phyloP scores from a whole-genome alignment of 2,329 filamentous ascomycete genomes.

The Chrysoporthe deuterocubensis region DNA sequence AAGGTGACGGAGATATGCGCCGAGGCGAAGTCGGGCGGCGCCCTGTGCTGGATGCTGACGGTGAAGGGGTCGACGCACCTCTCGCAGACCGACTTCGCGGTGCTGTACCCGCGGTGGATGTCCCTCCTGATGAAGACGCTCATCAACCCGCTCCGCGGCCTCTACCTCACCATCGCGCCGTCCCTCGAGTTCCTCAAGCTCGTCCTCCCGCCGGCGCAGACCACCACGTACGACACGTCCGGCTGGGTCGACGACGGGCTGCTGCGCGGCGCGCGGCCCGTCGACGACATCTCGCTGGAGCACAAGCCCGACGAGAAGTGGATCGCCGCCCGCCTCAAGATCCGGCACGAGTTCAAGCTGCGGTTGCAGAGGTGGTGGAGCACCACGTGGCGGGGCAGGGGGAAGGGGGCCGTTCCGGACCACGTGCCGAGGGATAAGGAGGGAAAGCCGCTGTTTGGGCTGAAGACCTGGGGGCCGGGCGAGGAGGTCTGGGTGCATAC shows the following conservation, averaged over 20 bases:
- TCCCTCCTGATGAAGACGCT: constrained; percentile 64
- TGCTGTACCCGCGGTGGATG: constrained; percentile 64
- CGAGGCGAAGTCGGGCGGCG: constrained; percentile 54
- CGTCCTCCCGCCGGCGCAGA: constrained; percentile 52
- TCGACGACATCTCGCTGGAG: constrained; percentile 52
- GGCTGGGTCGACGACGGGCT: constrained; percentile 58
- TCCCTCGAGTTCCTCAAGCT: constrained; percentile 65
- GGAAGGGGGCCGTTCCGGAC: constrained; percentile 41
- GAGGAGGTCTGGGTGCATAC: constrained; percentile 41
- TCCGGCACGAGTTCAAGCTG: constrained; percentile 60
- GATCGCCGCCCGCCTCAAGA: constrained; percentile 60
- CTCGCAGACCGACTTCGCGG: constrained; percentile 67
- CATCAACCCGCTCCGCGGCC: constrained; percentile 64
- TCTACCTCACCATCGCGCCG: constrained; percentile 66
- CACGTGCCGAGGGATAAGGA: constrained; percentile 42
- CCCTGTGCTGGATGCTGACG: constrained; percentile 54
- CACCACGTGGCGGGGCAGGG: constrained; percentile 32
- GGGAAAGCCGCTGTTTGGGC: constrained; percentile 41
- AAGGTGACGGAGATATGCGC: constrained; percentile 59
- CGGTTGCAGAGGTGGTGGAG: constrained; percentile 49
- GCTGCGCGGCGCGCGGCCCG: constrained; percentile 47
- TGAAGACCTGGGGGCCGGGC: constrained; percentile 37
- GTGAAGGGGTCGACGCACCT: constrained; percentile 66
- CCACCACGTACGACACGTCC: constrained; percentile 47
- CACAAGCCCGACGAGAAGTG: constrained; percentile 62